Conservation (phyloP, 169 alveolate species). For the Cystoisospora suis region DNA sequence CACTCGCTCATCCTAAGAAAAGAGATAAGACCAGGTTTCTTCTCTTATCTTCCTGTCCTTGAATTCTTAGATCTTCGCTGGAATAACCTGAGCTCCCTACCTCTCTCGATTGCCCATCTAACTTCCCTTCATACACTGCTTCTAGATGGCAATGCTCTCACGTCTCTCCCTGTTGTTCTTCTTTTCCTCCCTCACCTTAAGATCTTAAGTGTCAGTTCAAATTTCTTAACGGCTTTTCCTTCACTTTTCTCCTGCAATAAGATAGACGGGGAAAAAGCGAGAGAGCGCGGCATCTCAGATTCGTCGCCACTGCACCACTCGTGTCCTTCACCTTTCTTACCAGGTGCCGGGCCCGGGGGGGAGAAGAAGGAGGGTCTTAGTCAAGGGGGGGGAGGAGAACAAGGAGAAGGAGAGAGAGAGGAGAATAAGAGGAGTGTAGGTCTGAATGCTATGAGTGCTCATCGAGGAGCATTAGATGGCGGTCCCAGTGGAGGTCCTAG, state of each 20-base stretch:
- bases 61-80: slow-evolving; percentile 16
- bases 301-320: too few relatives aligned
- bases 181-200: background rate
- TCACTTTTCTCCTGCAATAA: background rate
- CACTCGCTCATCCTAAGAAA: too few relatives aligned
- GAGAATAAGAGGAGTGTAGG: too few relatives aligned
- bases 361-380: background rate
- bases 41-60: background rate
- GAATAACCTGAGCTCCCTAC: slow-evolving; percentile 5
- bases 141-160: slow-evolving; percentile 19
- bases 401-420: background rate
- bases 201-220: background rate
- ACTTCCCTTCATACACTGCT: slow-evolving; percentile 1
- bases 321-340: too few relatives aligned
- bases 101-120: background rate
- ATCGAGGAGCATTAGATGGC: too few relatives aligned
- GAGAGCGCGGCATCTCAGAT: too few relatives aligned
- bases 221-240: background rate
- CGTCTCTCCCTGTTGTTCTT: background rate
- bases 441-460: too few relatives aligned
- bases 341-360: background rate
- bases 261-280: too few relatives aligned
- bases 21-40: background rate
- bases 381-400: background rate
- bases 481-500: too few relatives aligned